phyloP scores from a whole-genome alignment of 164 flowering plant species.

The Stephania japonica region DNA sequence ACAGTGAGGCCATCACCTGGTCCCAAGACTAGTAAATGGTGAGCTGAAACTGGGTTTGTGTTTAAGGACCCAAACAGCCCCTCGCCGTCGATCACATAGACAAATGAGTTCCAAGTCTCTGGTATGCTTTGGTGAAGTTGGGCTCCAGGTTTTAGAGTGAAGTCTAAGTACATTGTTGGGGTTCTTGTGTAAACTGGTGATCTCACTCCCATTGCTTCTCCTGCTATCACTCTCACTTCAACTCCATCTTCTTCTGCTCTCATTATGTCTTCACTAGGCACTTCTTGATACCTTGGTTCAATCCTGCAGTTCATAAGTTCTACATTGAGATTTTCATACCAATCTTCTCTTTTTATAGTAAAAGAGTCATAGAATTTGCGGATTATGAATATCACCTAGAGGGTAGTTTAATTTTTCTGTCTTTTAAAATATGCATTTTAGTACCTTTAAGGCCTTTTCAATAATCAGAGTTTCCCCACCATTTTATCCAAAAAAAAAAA shows the following conservation, averaged over 20 bases:
- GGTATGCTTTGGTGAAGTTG: constrained; percentile 58
- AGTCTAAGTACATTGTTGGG: constrained; percentile 84
- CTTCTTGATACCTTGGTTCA: constrained; percentile 74
- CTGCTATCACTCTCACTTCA: constrained; percentile 72
- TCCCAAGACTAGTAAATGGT: constrained; percentile 61
- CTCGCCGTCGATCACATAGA: constrained; percentile 75
- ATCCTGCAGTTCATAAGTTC: constrained; percentile 40
- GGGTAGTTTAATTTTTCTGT: too few species aligned
- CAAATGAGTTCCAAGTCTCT: constrained; percentile 66
- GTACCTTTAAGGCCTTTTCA: too few species aligned
- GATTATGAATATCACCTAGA: too few species aligned
- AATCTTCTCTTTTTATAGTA: too few species aligned
- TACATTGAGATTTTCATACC: background rate
- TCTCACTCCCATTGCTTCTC: constrained; percentile 71
- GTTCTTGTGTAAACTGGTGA: constrained; percentile 85
- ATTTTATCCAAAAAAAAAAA: too few species aligned
- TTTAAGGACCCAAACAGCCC: constrained; percentile 48
- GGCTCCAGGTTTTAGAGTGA: constrained; percentile 56
- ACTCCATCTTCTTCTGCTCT: constrained; percentile 64
- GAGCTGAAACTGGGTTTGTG: constrained; percentile 42
- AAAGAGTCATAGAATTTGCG: too few species aligned
- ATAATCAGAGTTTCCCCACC: too few species aligned
- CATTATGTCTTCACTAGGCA: constrained; percentile 43
- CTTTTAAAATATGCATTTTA: too few species aligned
- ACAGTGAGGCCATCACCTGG: constrained; percentile 65